These are phyloP conservation scores for Raphanus sativus DNA, from an alignment of 345 rosid species.

Conservation along the genomic window DNA sequence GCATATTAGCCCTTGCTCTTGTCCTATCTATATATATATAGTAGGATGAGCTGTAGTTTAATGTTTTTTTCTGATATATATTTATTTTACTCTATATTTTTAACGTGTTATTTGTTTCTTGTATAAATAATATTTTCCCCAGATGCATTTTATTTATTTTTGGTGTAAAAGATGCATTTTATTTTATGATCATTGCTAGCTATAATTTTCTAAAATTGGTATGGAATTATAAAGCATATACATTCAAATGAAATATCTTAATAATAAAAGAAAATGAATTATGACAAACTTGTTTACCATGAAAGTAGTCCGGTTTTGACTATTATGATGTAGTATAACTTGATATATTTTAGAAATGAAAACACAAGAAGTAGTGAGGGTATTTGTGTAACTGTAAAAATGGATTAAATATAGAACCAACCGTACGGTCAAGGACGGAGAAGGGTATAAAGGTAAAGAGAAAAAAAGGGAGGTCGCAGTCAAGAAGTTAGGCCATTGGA, in stretches of 20 bases:
- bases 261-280: background rate
- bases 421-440: conserved; percentile 39
- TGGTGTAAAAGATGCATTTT: too few species aligned
- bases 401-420: background rate
- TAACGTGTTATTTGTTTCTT: too few species aligned
- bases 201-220: too few species aligned
- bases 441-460: conserved; percentile 28
- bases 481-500: conserved; percentile 32
- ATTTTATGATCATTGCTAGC: too few species aligned
- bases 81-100: too few species aligned
- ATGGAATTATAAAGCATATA: too few species aligned
- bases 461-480: conserved; percentile 21
- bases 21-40: too few species aligned
- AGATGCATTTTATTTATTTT: too few species aligned
- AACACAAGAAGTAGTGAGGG: background rate
- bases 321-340: background rate
- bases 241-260: background rate
- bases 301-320: background rate
- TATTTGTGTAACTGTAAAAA: background rate
- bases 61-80: too few species aligned
- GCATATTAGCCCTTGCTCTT: background rate
- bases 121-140: too few species aligned
- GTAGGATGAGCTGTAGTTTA: too few species aligned
- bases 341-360: background rate
- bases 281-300: background rate